Conservation (phyloP, 1,139 yeast species). For the Scheffersomyces quercinus region DNA sequence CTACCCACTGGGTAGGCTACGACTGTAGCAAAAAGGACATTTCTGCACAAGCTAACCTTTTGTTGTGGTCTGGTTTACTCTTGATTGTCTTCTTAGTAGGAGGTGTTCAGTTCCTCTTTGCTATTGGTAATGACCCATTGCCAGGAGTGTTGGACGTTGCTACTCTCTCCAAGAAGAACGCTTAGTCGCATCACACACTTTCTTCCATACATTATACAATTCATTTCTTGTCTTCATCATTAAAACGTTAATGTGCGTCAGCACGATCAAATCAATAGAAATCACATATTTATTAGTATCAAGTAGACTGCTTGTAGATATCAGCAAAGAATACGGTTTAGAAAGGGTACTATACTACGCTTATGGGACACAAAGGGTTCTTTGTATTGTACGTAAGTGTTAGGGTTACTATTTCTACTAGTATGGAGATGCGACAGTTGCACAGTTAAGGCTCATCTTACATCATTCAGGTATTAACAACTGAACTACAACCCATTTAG, state of each 20-base stretch:
- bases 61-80: conserved; percentile 64
- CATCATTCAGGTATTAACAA: too few species aligned
- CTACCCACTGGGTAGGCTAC: conserved; percentile 67
- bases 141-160: conserved; percentile 72
- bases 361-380: too few species aligned
- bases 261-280: not conserved
- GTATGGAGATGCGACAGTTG: too few species aligned
- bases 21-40: conserved; percentile 69
- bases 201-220: not conserved
- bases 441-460: too few species aligned
- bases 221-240: not conserved
- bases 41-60: conserved; percentile 61
- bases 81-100: conserved; percentile 47
- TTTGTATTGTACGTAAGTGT: too few species aligned
- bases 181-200: conserved; percentile 1
- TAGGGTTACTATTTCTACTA: too few species aligned
- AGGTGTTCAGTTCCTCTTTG: conserved; percentile 54
- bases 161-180: conserved; percentile 40
- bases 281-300: not conserved
- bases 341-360: too few species aligned
- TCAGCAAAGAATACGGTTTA: too few species aligned
- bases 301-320: too few species aligned
- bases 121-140: conserved; percentile 59
- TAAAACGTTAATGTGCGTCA: not conserved
- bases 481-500: too few species aligned